phyloP scores from a whole-genome alignment of 2,329 filamentous ascomycete species.

The Xylariaceae sp. region DNA sequence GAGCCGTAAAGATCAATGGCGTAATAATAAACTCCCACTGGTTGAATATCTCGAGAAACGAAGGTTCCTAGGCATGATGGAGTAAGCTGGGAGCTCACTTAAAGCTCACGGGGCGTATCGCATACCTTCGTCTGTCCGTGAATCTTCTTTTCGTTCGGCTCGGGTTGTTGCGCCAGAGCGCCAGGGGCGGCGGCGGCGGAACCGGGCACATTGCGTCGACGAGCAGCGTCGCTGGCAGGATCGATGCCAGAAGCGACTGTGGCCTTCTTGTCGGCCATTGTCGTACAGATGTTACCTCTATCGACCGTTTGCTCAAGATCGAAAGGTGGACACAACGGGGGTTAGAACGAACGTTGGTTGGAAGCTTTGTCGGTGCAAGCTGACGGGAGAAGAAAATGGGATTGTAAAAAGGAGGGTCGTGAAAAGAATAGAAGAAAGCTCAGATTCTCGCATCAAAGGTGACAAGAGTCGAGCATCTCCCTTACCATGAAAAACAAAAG shows the following conservation, averaged over 20 bases:
- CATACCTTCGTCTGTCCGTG: conserved; percentile 56
- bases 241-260: conserved; percentile 64
- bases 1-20: conserved; percentile 61
- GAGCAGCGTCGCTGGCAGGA: conserved; percentile 54
- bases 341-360: conserved; percentile 21
- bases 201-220: conserved; percentile 57
- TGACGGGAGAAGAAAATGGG: conserved; percentile 15
- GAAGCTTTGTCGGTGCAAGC: conserved; percentile 10
- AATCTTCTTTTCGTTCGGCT: conserved; percentile 64
- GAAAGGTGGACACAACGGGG: conserved; percentile 12
- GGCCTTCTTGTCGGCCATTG: conserved; percentile 59
- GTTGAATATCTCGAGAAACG: conserved; percentile 63
- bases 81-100: conserved; percentile 15
- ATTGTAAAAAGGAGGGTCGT: conserved; percentile 22
- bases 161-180: conserved; percentile 40
- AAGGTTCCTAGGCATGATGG: conserved; percentile 48
- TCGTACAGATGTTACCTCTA: conserved; percentile 12
- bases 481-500: conserved; percentile 15
- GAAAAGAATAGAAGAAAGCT: conserved; percentile 23
- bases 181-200: conserved; percentile 44
- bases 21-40: conserved; percentile 66
- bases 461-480: conserved; percentile 26
- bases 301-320: conserved; percentile 5
- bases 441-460: conserved; percentile 16
- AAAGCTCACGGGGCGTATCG: conserved; percentile 2